Evolutionary conservation across 169 alveolate species (phyloP), one percentile per base, ranked within the genome.

Genomic region (Plasmodium fragile): DNA sequence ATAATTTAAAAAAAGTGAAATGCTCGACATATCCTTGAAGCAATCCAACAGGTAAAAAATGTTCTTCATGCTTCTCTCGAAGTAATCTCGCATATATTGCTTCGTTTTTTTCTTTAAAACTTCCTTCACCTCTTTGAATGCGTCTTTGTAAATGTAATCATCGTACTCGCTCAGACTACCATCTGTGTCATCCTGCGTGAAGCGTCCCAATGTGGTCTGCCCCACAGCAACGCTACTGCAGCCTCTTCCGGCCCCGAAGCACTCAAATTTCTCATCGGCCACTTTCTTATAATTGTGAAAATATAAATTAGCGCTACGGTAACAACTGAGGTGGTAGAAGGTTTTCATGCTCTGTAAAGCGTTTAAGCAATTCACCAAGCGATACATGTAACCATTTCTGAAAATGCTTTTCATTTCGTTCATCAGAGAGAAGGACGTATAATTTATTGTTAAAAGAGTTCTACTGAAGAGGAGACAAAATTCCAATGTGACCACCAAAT

Each of bases 231-330:
- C 34, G 11, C 32, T 59, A 25, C 16, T n/a, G 13, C 25, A 0
- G 4, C 32, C 18, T 65, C 34, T 22, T 2, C 30, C 30, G 39
- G 1, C 36, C 18, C 36, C 41, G 18, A 73, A 34, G 28, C 53
- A 43, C 22, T 4, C 10, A 73, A 73, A 73, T 3, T 34, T n/a
- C 45, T 32, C 45, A 34, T 82, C 28, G 39, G 34, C 32, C 0
- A 32, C 39, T 53, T 87, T 87, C 72, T 87, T 87, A 78, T 77
- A 87, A 36, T 87, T 79, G 41, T 87, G 89, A 70, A 87, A 87
- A 65, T 87, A 65, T 22, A 78, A 75, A 78, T 87, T 87, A 0
- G 36, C 59, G 45, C 45, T 87, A 7, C 71, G 79, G 52, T 87
- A 75, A 43, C 18, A 59, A 78, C 81, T 78, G 13, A 87, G 7